Evolutionary conservation across 805 yeast species (phyloP), one percentile per base, ranked within the genome.

Genomic region (Priceomyces melissophilus): DNA sequence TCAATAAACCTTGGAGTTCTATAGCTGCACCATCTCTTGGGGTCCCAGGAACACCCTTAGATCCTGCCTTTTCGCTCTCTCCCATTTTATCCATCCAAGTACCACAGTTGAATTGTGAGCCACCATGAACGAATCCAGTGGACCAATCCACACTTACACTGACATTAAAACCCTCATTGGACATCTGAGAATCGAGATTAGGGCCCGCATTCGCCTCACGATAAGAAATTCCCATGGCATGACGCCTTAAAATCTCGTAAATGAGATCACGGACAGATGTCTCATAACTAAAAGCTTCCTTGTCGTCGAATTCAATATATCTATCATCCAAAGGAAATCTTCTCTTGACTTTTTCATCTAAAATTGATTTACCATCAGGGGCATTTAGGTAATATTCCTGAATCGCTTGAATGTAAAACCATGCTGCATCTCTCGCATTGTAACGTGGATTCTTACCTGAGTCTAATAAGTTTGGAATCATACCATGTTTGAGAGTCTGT

Each of bases 71-170:
- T 28, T 63, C 80, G 55, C 96, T 86, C 66, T 93, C 98, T 17
- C 99, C 99, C 98, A 91, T 91, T 66, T 91, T 91, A 65, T 91
- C 99, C 96, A 90, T 91, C 99, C 99, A 91, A 0, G 99, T 93
- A 15, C 99, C 99, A 68, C 99, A 91, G 58, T 91, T 91, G 60
- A 66, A 79, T 61, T 86, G 96, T 37, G 87, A 86, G 2, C 99
- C 98, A 35, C 98, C 99, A 60, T 80, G 84, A 3, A 90, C 69
- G 25, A 93, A 66, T 1, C 99, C 99, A 10, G 86, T 89, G 0
- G 68, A 54, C 97, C 97, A 91, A 59, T 91, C 97, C 34, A 90
- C 88, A 43, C 65, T 54, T 1, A 90, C 76, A 47, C 78, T 76
- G 34, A 91, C 90, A 58, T 91, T 84, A 69, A 91, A 91, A 0